phyloP scores from a whole-genome alignment of 192 early-diverging fungal species.

The Gamsiella multidivaricata region DNA sequence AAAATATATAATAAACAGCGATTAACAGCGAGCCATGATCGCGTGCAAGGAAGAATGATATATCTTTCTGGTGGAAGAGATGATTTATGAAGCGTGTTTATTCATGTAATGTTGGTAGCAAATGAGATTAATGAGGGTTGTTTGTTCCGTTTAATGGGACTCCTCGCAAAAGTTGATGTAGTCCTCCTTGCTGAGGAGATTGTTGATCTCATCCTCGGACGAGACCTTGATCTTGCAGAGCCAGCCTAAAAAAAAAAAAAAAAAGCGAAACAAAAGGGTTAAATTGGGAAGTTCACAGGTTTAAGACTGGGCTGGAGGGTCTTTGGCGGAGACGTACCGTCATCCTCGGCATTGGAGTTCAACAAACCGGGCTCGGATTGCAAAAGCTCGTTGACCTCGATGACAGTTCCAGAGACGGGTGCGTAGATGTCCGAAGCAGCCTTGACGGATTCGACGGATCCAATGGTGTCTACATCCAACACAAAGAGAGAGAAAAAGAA shows the following conservation, averaged over 20 bases:
- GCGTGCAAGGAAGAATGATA: background rate
- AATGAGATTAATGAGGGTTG: background rate
- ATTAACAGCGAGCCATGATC: background rate
- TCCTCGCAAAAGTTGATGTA: constrained; percentile 72
- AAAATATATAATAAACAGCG: constrained; percentile 3
- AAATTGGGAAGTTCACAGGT: background rate
- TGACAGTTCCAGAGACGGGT: constrained; percentile 84
- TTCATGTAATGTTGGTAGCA: too few relatives aligned
- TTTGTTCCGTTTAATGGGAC: constrained; percentile 12
- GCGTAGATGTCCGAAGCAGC: constrained; percentile 93
- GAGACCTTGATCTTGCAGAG: constrained; percentile 90
- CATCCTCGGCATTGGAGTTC: constrained; percentile 77
- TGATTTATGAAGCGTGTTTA: too few relatives aligned
- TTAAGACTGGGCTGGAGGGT: background rate
- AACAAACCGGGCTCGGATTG: constrained; percentile 78
- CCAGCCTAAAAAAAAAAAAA: constrained; percentile 74
- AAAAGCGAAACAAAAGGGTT: background rate
- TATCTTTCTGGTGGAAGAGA: too few relatives aligned
- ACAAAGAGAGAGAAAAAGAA: constrained; percentile 5
- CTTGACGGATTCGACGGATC: constrained; percentile 95
- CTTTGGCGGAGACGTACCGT: constrained; percentile 64
- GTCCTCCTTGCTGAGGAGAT: constrained; percentile 74
- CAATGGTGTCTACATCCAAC: constrained; percentile 40
- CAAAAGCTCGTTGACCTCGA: constrained; percentile 79
- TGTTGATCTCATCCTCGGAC: constrained; percentile 71